Base-by-base conservation (phyloP, 2,329 filamentous ascomycete genomes). In the Diplodia scrobiculata region DNA sequence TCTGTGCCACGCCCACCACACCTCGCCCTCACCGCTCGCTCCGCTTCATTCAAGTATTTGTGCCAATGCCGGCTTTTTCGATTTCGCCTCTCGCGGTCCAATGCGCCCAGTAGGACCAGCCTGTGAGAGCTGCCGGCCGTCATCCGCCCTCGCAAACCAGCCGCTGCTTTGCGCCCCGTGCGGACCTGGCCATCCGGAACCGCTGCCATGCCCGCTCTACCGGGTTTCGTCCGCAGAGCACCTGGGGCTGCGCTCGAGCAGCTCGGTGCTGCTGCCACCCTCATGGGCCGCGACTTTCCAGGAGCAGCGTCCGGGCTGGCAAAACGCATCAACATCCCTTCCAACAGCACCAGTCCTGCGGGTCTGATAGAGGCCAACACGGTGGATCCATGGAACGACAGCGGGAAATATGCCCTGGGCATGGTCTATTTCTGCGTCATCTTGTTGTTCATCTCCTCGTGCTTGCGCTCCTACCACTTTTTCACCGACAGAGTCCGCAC, bases 401-500 rank as follows among this genome's bases (percentile, higher is more conserved):
- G 92, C 25, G 91, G 89, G 52, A 96, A 96, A 80, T 97, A 97
- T 79, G 92, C 85, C 1, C 80, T 91, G 62, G 91, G 89, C 66
- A 97, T 92, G 87, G 91, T 94, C 14, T 97, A 96, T 78, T 96
- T 97, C 73, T 88, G 90, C 63, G 77, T 96, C 58, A 86, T 88
- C 60, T 77, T 97, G 67, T 83, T 93, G 69, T 84, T 85, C 32
- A 72, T 86, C 64, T 87, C 93, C 4, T 80, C 90, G 11, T 73
- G 89, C 11, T 82, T 94, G 74, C 87, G 92, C 70, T 84, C 91
- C 74, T 97, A 93, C 83, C 90, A 97, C 77, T 88, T 90, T 71
- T 97, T 92, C 89, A 92, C 93, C 72, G 93, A 97, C 81, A 96
- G 95, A 80, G 91, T 96, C 70, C 87, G 93, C 70, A 91, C 93